These are phyloP conservation scores for Pichia sporocuriosa DNA, from an alignment of 805 yeast species.

Conservation along the genomic window DNA sequence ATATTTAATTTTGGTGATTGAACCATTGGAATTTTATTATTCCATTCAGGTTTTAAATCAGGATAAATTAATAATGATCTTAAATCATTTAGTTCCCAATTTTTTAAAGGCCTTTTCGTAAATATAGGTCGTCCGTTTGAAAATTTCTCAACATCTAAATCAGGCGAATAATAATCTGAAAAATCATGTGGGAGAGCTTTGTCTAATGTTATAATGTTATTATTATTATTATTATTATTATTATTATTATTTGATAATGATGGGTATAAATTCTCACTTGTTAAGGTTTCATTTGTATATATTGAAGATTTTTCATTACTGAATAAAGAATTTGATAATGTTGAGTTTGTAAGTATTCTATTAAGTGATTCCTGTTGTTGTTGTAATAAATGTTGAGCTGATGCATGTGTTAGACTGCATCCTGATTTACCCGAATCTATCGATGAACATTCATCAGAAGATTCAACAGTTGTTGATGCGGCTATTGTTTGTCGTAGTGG, in stretches of 20 bases:
- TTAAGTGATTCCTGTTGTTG: conserved; percentile 12
- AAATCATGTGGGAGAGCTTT: conserved; percentile 49
- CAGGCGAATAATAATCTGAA: conserved; percentile 52
- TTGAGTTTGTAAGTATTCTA: conserved; percentile 14
- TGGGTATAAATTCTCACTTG: too few relatives aligned
- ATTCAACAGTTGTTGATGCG: conserved; percentile 16
- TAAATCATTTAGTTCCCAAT: conserved; percentile 68
- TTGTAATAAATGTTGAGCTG: conserved; percentile 11
- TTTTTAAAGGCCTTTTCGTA: conserved; percentile 54
- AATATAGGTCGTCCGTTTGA: conserved; percentile 56
- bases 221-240: background rate
- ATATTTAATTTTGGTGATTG: conserved; percentile 27
- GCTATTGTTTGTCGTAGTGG: conserved; percentile 27
- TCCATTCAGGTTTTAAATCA: conserved; percentile 49
- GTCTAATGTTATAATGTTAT: conserved; percentile 29
- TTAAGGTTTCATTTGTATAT: conserved; percentile 23
- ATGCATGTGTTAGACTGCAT: conserved; percentile 11
- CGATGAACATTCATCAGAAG: conserved; percentile 21
- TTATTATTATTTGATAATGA: conserved; percentile 8
- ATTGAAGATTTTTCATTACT: conserved; percentile 21
- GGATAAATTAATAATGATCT: conserved; percentile 56
- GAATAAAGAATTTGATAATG: conserved; percentile 21
- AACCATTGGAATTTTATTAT: conserved; percentile 41
- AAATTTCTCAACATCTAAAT: conserved; percentile 41
- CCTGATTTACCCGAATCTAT: conserved; percentile 20